These are phyloP conservation scores for Plantago major DNA, from an alignment of 257 asterid genomes.

Conservation along the genomic window DNA sequence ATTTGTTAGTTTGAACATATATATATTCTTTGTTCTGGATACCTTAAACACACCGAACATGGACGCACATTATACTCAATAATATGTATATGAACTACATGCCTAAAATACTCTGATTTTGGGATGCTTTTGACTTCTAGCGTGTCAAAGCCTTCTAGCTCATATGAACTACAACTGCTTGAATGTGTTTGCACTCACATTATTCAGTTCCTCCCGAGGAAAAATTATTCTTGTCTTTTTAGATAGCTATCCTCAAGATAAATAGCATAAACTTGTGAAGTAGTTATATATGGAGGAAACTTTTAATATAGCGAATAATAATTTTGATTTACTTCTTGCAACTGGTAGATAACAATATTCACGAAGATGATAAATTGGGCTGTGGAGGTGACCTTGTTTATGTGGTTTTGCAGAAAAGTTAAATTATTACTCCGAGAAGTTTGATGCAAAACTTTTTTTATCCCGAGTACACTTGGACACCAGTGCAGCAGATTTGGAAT, in stretches of 20 bases:
- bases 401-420: constrained; percentile 63
- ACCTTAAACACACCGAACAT: too few species aligned
- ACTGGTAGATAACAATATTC: constrained; percentile 15
- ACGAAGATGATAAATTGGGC: constrained; percentile 14
- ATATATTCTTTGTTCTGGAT: too few species aligned
- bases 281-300: background rate
- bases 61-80: too few species aligned
- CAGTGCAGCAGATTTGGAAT: constrained; percentile 77
- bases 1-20: too few species aligned
- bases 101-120: too few species aligned
- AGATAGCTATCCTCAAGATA: constrained; percentile 8
- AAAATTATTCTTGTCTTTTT: constrained; percentile 5
- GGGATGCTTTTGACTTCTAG: too few species aligned
- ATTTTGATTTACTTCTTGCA: constrained; percentile 16
- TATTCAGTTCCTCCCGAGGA: constrained; percentile 12
- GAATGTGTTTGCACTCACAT: background rate
- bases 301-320: constrained; percentile 4
- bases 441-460: constrained; percentile 76
- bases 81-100: too few species aligned
- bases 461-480: constrained; percentile 92
- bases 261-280: constrained; percentile 7
- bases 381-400: constrained; percentile 20
- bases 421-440: constrained; percentile 84
- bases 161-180: background rate
- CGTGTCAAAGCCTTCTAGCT: too few species aligned